These are phyloP conservation scores for Coemansia sp. DNA, from an alignment of 192 early-diverging fungal species.

Conservation along the genomic window DNA sequence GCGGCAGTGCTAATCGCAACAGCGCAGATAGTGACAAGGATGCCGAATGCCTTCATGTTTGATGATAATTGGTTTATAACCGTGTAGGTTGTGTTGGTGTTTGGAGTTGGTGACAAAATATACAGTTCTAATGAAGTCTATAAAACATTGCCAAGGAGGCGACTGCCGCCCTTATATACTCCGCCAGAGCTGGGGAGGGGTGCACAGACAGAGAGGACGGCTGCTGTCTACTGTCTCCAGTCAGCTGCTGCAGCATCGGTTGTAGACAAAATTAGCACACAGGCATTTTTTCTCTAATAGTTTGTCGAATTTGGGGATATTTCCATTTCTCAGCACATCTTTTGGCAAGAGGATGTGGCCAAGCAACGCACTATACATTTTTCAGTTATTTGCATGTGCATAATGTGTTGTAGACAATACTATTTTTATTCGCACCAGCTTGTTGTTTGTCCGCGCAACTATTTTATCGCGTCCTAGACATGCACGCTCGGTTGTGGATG, in stretches of 20 bases:
- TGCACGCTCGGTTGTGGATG: background rate
- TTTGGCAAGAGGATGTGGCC: background rate
- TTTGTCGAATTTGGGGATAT: background rate
- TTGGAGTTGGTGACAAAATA: background rate
- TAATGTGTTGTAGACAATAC: background rate
- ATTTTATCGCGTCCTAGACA: background rate
- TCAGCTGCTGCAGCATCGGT: background rate
- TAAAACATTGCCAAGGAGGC: background rate
- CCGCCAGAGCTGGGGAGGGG: background rate
- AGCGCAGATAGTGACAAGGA: background rate
- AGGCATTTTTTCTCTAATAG: background rate
- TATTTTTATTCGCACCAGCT: background rate
- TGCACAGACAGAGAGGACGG: background rate
- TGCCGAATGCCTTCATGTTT: background rate
- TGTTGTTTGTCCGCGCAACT: background rate
- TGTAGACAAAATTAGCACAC: background rate
- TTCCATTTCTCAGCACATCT: background rate
- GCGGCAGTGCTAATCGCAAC: conserved; percentile 3
- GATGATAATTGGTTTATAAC: background rate
- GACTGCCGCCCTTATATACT: background rate
- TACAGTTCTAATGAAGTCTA: background rate
- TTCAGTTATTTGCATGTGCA: background rate
- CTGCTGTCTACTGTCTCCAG: background rate
- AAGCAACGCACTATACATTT: background rate
- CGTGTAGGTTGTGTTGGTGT: background rate